Base-by-base conservation (phyloP, 768 basidiomycete genomes). In the Auriscalpium vulgare region DNA sequence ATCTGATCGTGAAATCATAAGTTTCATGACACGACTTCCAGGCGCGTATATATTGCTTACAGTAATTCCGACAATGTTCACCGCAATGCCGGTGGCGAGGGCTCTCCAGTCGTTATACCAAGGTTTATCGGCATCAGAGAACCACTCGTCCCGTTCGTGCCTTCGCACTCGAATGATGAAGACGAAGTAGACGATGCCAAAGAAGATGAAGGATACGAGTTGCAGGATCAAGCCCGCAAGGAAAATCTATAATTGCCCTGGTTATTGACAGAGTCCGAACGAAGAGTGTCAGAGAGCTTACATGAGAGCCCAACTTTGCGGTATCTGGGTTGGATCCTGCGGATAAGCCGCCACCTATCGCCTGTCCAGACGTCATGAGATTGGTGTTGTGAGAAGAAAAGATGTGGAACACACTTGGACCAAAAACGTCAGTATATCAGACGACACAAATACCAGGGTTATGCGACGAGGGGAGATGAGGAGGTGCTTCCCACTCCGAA, bases 391-490 rank as follows among this genome's bases (percentile, higher is more conserved):
- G 40, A 43, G n/a, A 43, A 3, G 40, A 17, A 43, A 43, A n/a
- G n/a, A 43, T 13, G n/a, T 43, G 11, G 40, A 29, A 49, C 62
- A 17, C 47, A 78, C 83, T 67, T 89, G 87, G 45, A 86, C 77
- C 5, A 84, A 63, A 71, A 89, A 87, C 1, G 85, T 86, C 1
- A 74, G 71, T 45, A 87, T 69, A 64, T 89, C 87, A 10, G 80
- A 82, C 1, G 75, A 70, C 47, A 89, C 73, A 66, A 87, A 89
- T 10, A 81, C 65, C 29, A 74, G 56, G 8, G 83, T 83, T 58
- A 88, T 77, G 17, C 70, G 70, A n/a, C 68, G 71, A 6, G 79
- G 71, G 0, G 71, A 69, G 17, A 88, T 66, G 35, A 81, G 63
- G 21, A 87, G 70, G 61, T 80, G 75, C 47, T 74, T 57, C 55